Evolutionary conservation across 208 protist genomes (phyloP).

Genomic region (Lotmaria passim): DNA sequence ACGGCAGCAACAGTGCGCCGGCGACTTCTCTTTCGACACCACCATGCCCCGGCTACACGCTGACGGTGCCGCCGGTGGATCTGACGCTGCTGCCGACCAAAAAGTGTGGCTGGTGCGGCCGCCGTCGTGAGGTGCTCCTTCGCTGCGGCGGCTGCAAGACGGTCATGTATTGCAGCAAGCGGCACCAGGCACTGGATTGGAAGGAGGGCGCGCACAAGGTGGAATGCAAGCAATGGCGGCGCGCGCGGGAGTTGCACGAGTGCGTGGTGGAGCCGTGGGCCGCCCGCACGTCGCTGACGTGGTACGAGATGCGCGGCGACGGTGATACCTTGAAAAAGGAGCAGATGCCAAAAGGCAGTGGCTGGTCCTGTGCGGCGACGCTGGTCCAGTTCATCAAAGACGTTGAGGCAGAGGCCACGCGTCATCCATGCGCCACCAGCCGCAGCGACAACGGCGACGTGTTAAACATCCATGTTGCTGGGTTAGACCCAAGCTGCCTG

Average conservation of each 20-base stretch:
- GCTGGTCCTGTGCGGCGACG: slow-evolving; percentile 36
- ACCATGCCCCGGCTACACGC: slow-evolving; percentile 28
- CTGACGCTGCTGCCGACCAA: slow-evolving; percentile 14
- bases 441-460: slow-evolving; percentile 1
- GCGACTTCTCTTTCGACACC: not conserved
- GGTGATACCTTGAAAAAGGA: slow-evolving; percentile 6
- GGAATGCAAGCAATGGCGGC: slow-evolving; percentile 63
- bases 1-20: not conserved
- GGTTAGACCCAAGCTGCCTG: slow-evolving; percentile 27
- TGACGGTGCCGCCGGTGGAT: slow-evolving; percentile 23
- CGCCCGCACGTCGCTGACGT: not conserved
- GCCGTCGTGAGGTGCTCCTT: slow-evolving; percentile 59
- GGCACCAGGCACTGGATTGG: slow-evolving; percentile 82
- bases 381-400: slow-evolving; percentile 48
- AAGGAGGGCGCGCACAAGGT: slow-evolving; percentile 56
- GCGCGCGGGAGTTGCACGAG: slow-evolving; percentile 52
- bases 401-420: slow-evolving; percentile 15
- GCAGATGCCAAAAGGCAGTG: slow-evolving; percentile 4
- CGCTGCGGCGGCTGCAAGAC: slow-evolving; percentile 76
- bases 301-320: not conserved
- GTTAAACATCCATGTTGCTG: slow-evolving; percentile 38
- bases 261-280: slow-evolving; percentile 39
- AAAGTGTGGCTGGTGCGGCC: slow-evolving; percentile 72
- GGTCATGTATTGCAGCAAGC: slow-evolving; percentile 78
- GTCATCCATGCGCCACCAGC: slow-evolving; percentile 1